A percentile compares a stretch with the other conserved stretches of the same genome.
These are phyloP conservation scores for Leccinum subgranulosum DNA, from an alignment of 768 basidiomycete genomes.

Conservation along the genomic window DNA sequence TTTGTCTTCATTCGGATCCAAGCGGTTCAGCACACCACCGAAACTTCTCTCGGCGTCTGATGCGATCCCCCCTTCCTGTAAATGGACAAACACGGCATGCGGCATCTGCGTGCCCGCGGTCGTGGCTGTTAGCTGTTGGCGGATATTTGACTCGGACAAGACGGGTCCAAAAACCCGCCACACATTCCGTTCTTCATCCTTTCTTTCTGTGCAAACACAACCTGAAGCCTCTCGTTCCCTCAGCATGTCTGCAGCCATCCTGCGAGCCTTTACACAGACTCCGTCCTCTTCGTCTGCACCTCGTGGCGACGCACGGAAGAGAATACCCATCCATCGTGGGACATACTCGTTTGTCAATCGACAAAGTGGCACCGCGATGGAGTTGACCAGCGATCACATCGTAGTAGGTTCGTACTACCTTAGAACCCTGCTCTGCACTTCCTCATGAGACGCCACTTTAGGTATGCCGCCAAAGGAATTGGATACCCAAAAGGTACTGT, in stretches of 20 bases:
- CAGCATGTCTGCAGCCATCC: constrained; percentile 20
- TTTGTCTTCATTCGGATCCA: constrained; percentile 2
- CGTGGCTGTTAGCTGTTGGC: constrained; percentile 15
- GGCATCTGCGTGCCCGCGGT: constrained; percentile 16
- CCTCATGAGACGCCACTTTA: constrained; percentile 6
- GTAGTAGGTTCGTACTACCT: constrained; percentile 20
- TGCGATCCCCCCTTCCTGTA: constrained; percentile 1
- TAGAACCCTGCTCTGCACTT: not conserved
- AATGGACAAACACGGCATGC: constrained; percentile 7
- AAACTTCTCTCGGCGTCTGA: constrained; percentile 13
- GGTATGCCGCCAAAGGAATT: constrained; percentile 31
- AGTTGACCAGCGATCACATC: constrained; percentile 21
- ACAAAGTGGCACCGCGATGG: constrained; percentile 33
- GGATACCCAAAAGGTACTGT: constrained; percentile 25
- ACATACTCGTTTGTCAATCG: constrained; percentile 30
- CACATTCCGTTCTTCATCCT: not conserved
- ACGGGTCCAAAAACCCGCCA: constrained; percentile 12
- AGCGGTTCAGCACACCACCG: constrained; percentile 3
- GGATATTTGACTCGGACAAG: not conserved
- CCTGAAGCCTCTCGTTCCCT: not conserved
- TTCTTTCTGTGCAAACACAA: not conserved
- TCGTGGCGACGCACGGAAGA: constrained; percentile 19
- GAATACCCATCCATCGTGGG: constrained; percentile 27
- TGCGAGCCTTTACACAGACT: constrained; percentile 20
- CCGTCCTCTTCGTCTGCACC: constrained; percentile 3